phyloP scores from a whole-genome alignment of 2,329 filamentous ascomycete genomes.

The Monosporascus sp. region DNA sequence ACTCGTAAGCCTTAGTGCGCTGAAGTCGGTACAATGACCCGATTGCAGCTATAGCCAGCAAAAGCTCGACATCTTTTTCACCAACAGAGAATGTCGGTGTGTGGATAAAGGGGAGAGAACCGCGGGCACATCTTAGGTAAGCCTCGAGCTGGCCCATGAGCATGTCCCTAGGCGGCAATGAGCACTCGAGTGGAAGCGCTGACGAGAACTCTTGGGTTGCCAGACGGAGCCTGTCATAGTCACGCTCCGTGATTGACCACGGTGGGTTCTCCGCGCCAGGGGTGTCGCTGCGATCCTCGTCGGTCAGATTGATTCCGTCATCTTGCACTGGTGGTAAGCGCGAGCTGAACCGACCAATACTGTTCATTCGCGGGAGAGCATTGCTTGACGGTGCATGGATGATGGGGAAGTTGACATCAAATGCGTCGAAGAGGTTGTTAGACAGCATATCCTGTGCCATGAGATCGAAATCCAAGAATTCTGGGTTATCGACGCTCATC shows the following conservation, averaged over 20 bases:
- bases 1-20: slow-evolving; percentile 43
- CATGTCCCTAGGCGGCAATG: slow-evolving; percentile 42
- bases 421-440: not conserved
- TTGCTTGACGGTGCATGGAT: not conserved
- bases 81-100: slow-evolving; percentile 41
- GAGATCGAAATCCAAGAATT: slow-evolving; percentile 5
- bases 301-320: not conserved
- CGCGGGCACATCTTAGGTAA: slow-evolving; percentile 45
- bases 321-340: slow-evolving; percentile 7
- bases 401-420: slow-evolving; percentile 3
- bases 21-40: slow-evolving; percentile 47
- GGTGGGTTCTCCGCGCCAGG: slow-evolving; percentile 4
- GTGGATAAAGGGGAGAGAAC: slow-evolving; percentile 48
- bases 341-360: slow-evolving; percentile 8
- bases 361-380: not conserved
- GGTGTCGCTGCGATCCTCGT: not conserved
- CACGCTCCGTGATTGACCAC: slow-evolving; percentile 10
- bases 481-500: slow-evolving; percentile 3
- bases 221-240: slow-evolving; percentile 8
- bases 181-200: slow-evolving; percentile 40
- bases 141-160: slow-evolving; percentile 45
- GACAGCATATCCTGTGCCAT: slow-evolving; percentile 4
- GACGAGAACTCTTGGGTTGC: slow-evolving; percentile 11
- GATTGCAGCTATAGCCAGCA: slow-evolving; percentile 46
- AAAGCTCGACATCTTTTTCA: slow-evolving; percentile 40